Conservation (phyloP, 2,329 filamentous ascomycete genomes). For the Lomentospora prolificans region DNA sequence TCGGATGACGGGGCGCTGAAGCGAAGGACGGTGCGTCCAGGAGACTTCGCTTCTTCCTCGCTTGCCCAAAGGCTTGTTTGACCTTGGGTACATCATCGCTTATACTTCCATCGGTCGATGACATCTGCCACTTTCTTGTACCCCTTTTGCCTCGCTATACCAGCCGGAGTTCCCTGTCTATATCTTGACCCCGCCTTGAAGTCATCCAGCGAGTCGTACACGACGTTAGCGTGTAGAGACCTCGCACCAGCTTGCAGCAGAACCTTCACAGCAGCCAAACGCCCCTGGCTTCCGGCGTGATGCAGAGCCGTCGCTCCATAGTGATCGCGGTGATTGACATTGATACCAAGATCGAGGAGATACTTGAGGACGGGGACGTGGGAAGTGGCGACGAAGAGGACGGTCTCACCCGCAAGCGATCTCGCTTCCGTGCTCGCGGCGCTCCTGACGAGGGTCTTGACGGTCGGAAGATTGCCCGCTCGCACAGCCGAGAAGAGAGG, state of each 20-base stretch:
- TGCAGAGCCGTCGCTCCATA: constrained; percentile 18
- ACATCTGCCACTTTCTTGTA: constrained; percentile 11
- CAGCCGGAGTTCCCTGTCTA: constrained; percentile 17
- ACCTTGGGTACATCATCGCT: not conserved
- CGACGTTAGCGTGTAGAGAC: constrained; percentile 14
- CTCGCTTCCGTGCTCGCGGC: constrained; percentile 14
- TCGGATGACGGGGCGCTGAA: not conserved
- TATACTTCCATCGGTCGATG: constrained; percentile 13
- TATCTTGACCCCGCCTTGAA: constrained; percentile 12
- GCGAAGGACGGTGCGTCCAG: not conserved
- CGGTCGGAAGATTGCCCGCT: constrained; percentile 15
- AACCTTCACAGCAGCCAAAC: constrained; percentile 18
- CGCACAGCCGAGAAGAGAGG: constrained; percentile 19
- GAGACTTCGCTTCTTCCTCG: not conserved
- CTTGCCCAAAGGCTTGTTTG: not conserved
- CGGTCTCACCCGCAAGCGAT: constrained; percentile 13
- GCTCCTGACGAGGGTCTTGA: constrained; percentile 16
- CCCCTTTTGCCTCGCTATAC: constrained; percentile 16
- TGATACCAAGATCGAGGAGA: constrained; percentile 13
- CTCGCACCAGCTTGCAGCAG: constrained; percentile 15
- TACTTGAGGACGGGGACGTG: constrained; percentile 13
- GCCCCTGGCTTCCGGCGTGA: constrained; percentile 16
- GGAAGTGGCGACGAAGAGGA: constrained; percentile 15
- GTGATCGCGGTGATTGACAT: constrained; percentile 16
- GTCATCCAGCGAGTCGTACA: constrained; percentile 15